Conservation (phyloP, 1,284 basidiomycete genomes). For the Entoloma clypeatum region DNA sequence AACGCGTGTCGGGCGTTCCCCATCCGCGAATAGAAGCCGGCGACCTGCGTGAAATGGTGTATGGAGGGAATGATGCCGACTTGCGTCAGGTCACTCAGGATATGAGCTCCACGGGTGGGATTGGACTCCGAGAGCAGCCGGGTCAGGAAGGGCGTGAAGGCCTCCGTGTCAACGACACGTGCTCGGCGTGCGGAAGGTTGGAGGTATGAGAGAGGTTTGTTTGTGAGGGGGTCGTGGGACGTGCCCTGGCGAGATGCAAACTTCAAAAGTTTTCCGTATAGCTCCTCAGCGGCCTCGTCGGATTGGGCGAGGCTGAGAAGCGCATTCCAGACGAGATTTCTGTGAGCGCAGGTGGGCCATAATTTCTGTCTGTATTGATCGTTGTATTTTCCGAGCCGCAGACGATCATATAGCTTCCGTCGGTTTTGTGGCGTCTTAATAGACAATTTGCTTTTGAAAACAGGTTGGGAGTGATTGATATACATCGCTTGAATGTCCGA, state of each 20-base stretch:
- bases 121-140: conserved; percentile 26
- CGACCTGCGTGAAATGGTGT: conserved; percentile 39
- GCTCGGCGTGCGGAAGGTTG: conserved; percentile 15
- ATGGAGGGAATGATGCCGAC: conserved; percentile 32
- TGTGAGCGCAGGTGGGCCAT: conserved; percentile 29
- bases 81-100: conserved; percentile 36
- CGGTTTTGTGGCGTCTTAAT: too few relatives aligned
- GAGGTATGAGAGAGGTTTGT: conserved; percentile 10
- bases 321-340: conserved; percentile 34
- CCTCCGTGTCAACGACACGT: conserved; percentile 24
- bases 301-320: conserved; percentile 21
- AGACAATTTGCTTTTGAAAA: not conserved
- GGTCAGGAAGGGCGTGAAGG: conserved; percentile 38
- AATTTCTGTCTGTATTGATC: conserved; percentile 17
- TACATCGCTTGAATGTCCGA: not conserved
- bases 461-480: not conserved
- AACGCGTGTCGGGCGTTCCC: conserved; percentile 29
- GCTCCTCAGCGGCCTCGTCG: conserved; percentile 17
- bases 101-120: conserved; percentile 23
- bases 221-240: not conserved
- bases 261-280: conserved; percentile 29
- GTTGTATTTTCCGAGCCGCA: conserved; percentile 3
- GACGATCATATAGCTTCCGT: too few relatives aligned
- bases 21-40: conserved; percentile 30
- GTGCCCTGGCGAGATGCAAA: conserved; percentile 9